Evolutionary conservation across 495 filamentous ascomycete genomes (phyloP).

Genomic region (Penicillium macrosclerotiorum): DNA sequence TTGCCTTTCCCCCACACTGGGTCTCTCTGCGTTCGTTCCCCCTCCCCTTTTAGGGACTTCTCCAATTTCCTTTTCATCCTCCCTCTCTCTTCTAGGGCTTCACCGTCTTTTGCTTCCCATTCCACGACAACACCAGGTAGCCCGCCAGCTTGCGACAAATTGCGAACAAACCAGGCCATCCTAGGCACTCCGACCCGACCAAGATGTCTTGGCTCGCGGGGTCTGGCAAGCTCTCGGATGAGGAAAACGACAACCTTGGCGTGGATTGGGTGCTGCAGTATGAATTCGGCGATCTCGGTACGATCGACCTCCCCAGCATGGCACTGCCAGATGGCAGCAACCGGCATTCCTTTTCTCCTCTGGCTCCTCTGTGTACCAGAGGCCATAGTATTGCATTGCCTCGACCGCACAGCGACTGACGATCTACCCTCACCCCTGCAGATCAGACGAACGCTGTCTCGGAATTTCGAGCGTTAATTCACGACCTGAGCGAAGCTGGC

Average conservation of each 20-base stretch:
- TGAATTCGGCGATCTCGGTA: constrained; percentile 39
- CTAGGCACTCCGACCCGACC: neutral
- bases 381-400: neutral
- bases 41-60: neutral
- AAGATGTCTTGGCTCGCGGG: constrained; percentile 31
- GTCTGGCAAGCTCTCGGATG: constrained; percentile 16
- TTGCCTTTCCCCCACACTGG: too few species aligned
- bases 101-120: constrained; percentile 3
- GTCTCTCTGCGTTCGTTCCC: too few species aligned
- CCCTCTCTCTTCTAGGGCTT: neutral
- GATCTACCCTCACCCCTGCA: too few species aligned
- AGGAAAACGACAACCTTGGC: constrained; percentile 38
- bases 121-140: neutral
- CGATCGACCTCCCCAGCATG: too few species aligned
- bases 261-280: constrained; percentile 47
- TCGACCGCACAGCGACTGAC: constrained; percentile 7
- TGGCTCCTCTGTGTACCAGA: neutral
- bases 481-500: constrained; percentile 69
- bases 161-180: neutral
- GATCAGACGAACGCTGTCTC: constrained; percentile 66
- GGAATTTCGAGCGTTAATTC: constrained; percentile 72
- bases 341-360: neutral
- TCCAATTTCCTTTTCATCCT: neutral
- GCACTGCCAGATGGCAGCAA: neutral
- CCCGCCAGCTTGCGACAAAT: neutral